phyloP scores from a whole-genome alignment of 768 basidiomycete genomes.

The Mycena kentingensis region DNA sequence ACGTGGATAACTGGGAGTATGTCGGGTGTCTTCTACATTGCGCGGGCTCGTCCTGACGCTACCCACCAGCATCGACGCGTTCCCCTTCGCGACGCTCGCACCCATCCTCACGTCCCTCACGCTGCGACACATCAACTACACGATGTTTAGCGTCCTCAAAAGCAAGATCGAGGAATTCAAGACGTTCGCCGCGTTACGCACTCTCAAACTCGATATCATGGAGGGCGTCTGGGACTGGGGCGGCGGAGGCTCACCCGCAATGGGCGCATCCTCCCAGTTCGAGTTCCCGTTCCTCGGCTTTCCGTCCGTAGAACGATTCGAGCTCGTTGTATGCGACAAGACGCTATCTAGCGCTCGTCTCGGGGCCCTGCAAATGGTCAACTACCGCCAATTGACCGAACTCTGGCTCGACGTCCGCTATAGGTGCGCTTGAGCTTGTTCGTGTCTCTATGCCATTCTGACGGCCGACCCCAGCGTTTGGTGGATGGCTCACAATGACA shows the following conservation, averaged over 20 bases:
- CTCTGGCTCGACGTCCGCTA: constrained; percentile 22
- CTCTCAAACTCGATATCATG: constrained; percentile 25
- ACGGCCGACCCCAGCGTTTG: constrained; percentile 12
- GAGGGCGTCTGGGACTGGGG: constrained; percentile 28
- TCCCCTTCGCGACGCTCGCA: constrained; percentile 9
- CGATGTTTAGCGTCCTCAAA: constrained; percentile 10
- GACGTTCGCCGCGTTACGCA: constrained; percentile 16
- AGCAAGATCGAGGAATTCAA: constrained; percentile 9
- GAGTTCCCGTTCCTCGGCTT: constrained; percentile 21
- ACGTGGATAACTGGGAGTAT: constrained; percentile 16
- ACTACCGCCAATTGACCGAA: constrained; percentile 14
- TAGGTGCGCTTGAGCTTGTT: constrained; percentile 18
- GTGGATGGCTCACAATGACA: constrained; percentile 7
- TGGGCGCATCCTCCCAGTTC: constrained; percentile 18
- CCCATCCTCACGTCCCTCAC: constrained; percentile 15
- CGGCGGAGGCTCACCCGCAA: constrained; percentile 22
- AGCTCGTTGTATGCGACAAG: constrained; percentile 23
- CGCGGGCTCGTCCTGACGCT: neutral
- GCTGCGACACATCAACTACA: constrained; percentile 15
- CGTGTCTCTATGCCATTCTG: neutral
- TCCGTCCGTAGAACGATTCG: constrained; percentile 24
- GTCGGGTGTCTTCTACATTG: neutral
- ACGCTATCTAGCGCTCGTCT: constrained; percentile 7
- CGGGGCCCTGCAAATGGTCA: constrained; percentile 25
- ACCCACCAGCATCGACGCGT: constrained; percentile 11